Base-by-base conservation (phyloP, 495 filamentous ascomycete genomes). In the Immersiella caudata region DNA sequence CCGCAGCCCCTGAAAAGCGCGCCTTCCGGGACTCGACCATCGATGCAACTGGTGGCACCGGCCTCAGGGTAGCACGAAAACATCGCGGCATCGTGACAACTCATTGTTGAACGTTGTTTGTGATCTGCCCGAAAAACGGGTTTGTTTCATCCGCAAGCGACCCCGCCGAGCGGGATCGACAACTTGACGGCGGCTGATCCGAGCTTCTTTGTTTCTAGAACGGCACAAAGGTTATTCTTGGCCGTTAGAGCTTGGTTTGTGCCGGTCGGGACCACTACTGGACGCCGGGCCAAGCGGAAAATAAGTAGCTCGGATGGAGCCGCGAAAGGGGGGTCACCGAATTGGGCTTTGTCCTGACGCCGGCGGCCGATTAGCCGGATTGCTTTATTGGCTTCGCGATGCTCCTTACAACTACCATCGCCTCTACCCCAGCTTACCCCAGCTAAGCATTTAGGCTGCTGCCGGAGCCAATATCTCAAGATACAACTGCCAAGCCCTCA, bases 381-480 rank as follows among this genome's bases (percentile, higher is more conserved):
- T 55, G 29, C 27, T 2, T 46, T 46, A 46, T 46, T 46, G 40
- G 40, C 11, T 46, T 35, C 65, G 14, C 49, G 40, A 36, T n/a
- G 26, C 55, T 60, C 55, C 40, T 2, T 46, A 46, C 40, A 46
- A 46, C 40, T 46, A 46, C 27, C 36, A 61, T 16, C 18, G 18
- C 24, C 54, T 7, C 64, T 57, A 55, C 59, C 16, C 59, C 65
- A 62, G 36, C 51, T 26, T 57, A 55, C 59, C 16, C 59, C 65
- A 62, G 36, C 51, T 26, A 60, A 52, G 60, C 35, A 68, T 68
- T 68, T 68, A 68, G 66, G 60, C 66, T 64, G 66, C 54, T 36
- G 2, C 25, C 22, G n/a, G 21, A 33, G 24, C 66, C 66, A 68
- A 68, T 68, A 68, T 68, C 51, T 58, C 60, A 29, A 4, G 50